Evolutionary conservation across 345 rosid species (phyloP).

Genomic region (Populus tremula): DNA sequence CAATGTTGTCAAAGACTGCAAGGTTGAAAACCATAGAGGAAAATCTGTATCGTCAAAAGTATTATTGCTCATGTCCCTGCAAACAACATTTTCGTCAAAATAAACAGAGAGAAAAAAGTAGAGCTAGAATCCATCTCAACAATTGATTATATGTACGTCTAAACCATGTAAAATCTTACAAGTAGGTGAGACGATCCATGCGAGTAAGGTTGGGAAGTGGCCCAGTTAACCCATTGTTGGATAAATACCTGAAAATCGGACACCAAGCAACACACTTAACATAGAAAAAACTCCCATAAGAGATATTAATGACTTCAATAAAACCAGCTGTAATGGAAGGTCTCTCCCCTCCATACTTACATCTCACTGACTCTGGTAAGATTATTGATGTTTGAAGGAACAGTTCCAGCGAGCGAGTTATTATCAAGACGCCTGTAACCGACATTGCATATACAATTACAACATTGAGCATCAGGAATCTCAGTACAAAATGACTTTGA

Average conservation of each 20-base stretch:
- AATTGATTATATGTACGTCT: not conserved
- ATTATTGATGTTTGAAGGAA: conserved; percentile 58
- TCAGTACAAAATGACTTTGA: not conserved
- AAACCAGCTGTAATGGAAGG: not conserved
- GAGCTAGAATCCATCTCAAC: not conserved
- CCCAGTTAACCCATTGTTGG: conserved; percentile 63
- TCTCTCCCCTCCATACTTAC: conserved; percentile 45
- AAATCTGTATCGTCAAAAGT: conserved; percentile 43
- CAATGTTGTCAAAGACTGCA: conserved; percentile 60
- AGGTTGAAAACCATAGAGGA: conserved; percentile 58
- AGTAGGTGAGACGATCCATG: conserved; percentile 46
- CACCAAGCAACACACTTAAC: not conserved
- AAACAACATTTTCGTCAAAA: conserved; percentile 7
- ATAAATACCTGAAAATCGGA: conserved; percentile 52
- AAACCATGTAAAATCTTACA: conserved; percentile 48
- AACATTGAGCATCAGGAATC: not conserved
- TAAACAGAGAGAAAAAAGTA: not conserved
- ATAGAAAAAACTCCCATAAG: not conserved
- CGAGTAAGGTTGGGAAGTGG: conserved; percentile 57
- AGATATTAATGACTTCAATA: not conserved
- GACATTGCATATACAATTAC: conserved; percentile 6
- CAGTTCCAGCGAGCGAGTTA: conserved; percentile 47
- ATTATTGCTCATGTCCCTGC: conserved; percentile 86
- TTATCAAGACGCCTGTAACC: conserved; percentile 69
- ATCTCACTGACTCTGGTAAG: conserved; percentile 51